Evolutionary conservation across 2,329 filamentous ascomycete genomes (phyloP), one percentile per base, ranked within the genome.

Genomic region (Mariannaea sp.): DNA sequence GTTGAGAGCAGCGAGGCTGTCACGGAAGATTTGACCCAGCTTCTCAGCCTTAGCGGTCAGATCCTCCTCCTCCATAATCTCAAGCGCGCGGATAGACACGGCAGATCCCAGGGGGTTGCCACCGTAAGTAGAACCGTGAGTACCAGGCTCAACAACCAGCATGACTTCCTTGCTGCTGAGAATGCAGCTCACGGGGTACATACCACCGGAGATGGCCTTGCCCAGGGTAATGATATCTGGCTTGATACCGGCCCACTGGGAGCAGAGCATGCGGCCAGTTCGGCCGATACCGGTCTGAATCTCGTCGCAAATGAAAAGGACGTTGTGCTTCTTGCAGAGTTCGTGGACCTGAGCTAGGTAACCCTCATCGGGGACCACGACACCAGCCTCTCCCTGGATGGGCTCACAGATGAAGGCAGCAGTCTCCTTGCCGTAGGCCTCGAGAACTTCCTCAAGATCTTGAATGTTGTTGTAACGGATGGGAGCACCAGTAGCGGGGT

Each of bases 161-260:
- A 99, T 97, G 59, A 97, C 81, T 52, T 97, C 92, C 75, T 88
- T 92, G 66, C 86, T 86, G 57, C 89, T 88, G 46, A 99, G 81
- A 42, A 99, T 92, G 66, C 88, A 92, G 57, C 92, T 96, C 53
- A 99, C 94, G n/a, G 94, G 94, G 76, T 99, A 99, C 88, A 97
- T 94, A 73, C 94, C 94, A 59, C 94, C 94, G 27, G 92, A 96
- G 71, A 99, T 96, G 64, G 94, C 94, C 79, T 99, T 99, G 69
- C 94, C 94, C 27, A 99, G 85, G 41, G 96, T 87, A 19, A 99
- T 88, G 68, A 99, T 82, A 71, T 99, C 94, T 32, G 93, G 94
- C 79, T 93, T 95, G 79, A 99, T 92, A 64, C 87, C 89, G 51
- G 90, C 87, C 92, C 94, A 97, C 75, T 99, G 86, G 68, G 90